Conservation (phyloP, 1,284 basidiomycete species). For the Bjerkandera adusta region DNA sequence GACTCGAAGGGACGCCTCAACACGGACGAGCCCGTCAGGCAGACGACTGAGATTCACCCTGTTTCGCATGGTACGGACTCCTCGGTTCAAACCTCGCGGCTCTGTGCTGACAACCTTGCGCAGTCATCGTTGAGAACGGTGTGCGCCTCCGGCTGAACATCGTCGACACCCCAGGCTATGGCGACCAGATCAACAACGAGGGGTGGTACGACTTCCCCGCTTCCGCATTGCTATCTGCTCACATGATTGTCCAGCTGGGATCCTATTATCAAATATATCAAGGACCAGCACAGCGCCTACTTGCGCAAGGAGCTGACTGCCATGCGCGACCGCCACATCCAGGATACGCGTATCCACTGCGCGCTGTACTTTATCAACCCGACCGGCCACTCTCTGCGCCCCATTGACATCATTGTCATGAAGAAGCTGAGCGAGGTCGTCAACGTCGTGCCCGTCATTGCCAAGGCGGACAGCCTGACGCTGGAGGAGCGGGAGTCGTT, state of each 20-base stretch:
- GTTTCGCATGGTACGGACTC: constrained; percentile 83
- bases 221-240: constrained; percentile 3
- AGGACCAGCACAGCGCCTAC: constrained; percentile 99
- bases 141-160: constrained; percentile 96
- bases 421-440: constrained; percentile 99
- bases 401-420: constrained; percentile 98
- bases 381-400: constrained; percentile 88
- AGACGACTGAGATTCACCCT: constrained; percentile 96
- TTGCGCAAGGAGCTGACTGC: constrained; percentile 98
- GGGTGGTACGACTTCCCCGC: constrained; percentile 67
- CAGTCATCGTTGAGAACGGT: constrained; percentile 96
- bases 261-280: constrained; percentile 97
- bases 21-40: constrained; percentile 83
- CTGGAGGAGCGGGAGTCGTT: constrained; percentile 91
- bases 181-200: constrained; percentile 99
- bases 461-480: constrained; percentile 96
- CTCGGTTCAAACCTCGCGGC: not conserved
- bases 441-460: constrained; percentile 98
- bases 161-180: constrained; percentile 98
- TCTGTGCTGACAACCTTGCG: not conserved
- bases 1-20: constrained; percentile 95
- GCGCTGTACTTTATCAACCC: constrained; percentile 99
- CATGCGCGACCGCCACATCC: constrained; percentile 97
- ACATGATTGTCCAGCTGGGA: constrained; percentile 74
- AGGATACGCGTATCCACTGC: constrained; percentile 98